These are phyloP conservation scores for Clarireedia monteithiana DNA, from an alignment of 2,329 filamentous ascomycete species.

Conservation along the genomic window DNA sequence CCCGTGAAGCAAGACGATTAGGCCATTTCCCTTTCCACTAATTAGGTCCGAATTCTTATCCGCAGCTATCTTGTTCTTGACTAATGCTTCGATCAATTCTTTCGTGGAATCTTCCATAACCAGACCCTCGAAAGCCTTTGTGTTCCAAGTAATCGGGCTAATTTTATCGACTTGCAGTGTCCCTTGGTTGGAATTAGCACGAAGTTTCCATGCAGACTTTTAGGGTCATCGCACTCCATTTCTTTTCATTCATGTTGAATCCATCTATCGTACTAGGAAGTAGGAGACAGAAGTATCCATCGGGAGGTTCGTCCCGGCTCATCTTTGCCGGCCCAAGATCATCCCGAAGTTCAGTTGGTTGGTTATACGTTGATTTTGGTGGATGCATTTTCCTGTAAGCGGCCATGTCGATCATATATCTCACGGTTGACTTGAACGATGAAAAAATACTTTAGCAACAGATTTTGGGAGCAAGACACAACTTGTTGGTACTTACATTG, in stretches of 20 bases:
- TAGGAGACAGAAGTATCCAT: neutral
- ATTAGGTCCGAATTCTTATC: slow-evolving; percentile 39
- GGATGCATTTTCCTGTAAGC: too few species aligned
- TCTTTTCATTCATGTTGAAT: neutral
- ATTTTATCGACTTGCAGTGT: neutral
- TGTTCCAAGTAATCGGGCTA: slow-evolving; percentile 12
- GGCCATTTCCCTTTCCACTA: slow-evolving; percentile 36
- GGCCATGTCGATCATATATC: too few species aligned
- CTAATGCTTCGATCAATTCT: slow-evolving; percentile 39
- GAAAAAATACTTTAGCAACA: too few species aligned
- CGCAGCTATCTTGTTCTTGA: slow-evolving; percentile 16
- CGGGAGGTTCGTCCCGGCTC: neutral
- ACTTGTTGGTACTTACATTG: too few species aligned
- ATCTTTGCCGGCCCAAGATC: neutral
- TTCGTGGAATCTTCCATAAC: slow-evolving; percentile 40
- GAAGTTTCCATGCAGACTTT: too few species aligned
- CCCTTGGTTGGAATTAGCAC: too few species aligned
- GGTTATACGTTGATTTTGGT: too few species aligned
- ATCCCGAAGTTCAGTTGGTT: neutral
- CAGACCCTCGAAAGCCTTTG: slow-evolving; percentile 36
- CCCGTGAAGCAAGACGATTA: slow-evolving; percentile 74
- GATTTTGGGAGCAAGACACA: too few species aligned
- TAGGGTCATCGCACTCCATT: neutral
- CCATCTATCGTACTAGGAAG: neutral
- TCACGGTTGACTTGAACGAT: too few species aligned